Base-by-base conservation (phyloP, 2,329 filamentous ascomycete species). In the Neopestalotiopsis sp. region DNA sequence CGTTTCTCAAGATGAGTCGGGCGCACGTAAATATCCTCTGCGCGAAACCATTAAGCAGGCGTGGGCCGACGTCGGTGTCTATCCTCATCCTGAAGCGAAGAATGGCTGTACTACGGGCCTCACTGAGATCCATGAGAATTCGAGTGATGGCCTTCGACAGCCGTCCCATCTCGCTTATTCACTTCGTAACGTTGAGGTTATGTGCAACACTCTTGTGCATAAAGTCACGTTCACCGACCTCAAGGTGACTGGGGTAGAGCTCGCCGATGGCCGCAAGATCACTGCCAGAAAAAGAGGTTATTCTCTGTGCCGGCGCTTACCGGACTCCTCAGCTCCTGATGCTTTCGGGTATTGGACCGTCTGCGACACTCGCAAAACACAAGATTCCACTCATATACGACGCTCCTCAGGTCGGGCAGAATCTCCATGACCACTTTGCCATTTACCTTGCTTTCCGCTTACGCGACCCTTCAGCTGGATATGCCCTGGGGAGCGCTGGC, bases 181-280 rank as follows among this genome's bases (percentile, higher is more conserved):
- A 7, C 70, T 75, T 1, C 20, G 70, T 42, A n/a, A 69, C 1
- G 73, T 72, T 5, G 34, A 73, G 6, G 73, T 75, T 17, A 57
- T 74, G 30, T 73, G 72, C 68, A 71, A 74, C 58, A 70, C 71
- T 53, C n/a, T 64, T 2, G 72, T 72, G 5, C 56, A 69, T 57
- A 66, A 65, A 67, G 56, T 72, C 61, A 17, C 20, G 4, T 67
- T 67, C 34, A n/a, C 56, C 14, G 57, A 45, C 49, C 13, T 20
- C 74, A 82, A 76, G 69, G 81, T 80, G 2, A 74, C 80, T 1
- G 85, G 84, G 2, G 80, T 87, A 2, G 77, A 81, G 64, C 76
- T 76, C 6, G 74, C 0, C 56, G 72, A 7, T 68, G 74, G 1
- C 72, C 77, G 32, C 73, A 74, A 59, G 32, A 58, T 20, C 42